Evolutionary conservation across 352 stramenopile genomes (phyloP).

Genomic region (Phytophthora boehmeriae): DNA sequence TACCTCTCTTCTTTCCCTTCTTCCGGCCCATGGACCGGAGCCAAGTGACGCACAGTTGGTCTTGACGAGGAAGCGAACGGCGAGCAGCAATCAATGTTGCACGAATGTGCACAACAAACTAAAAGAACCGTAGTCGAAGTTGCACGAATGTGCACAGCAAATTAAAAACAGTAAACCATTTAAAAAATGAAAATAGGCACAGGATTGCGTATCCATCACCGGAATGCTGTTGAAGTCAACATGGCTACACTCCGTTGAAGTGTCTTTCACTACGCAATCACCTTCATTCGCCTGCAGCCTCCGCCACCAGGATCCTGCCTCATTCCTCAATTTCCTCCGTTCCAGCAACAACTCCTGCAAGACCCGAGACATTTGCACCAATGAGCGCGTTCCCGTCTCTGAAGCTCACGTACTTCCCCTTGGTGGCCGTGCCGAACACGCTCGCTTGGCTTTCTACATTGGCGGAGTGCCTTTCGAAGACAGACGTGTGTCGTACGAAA

Average conservation of each 20-base stretch:
- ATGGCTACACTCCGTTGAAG: too few relatives aligned
- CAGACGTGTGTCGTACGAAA: constrained; percentile 34
- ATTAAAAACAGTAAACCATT: too few relatives aligned
- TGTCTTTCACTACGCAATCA: too few relatives aligned
- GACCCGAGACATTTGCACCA: constrained; percentile 4
- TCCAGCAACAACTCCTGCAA: not conserved
- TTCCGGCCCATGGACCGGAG: constrained; percentile 67
- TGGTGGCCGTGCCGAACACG: constrained; percentile 50
- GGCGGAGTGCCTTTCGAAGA: constrained; percentile 68
- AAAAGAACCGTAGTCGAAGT: too few relatives aligned
- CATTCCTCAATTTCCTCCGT: constrained; percentile 16
- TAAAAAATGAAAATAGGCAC: too few relatives aligned
- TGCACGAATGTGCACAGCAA: too few relatives aligned
- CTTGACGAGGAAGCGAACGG: not conserved
- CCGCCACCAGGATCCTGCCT: too few relatives aligned
- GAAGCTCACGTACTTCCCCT: constrained; percentile 74
- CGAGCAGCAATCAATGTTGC: too few relatives aligned
- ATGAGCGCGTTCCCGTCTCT: constrained; percentile 50
- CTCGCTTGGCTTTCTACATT: constrained; percentile 64
- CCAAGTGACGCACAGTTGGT: constrained; percentile 3
- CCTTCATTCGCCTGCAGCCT: too few relatives aligned
- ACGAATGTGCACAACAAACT: too few relatives aligned
- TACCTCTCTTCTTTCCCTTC: constrained; percentile 81
- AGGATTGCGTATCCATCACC: too few relatives aligned
- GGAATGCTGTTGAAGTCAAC: too few relatives aligned